Evolutionary conservation across 2,329 filamentous ascomycete species (phyloP), one percentile per base, ranked within the genome.

Genomic region (Fusarium oxysporum): DNA sequence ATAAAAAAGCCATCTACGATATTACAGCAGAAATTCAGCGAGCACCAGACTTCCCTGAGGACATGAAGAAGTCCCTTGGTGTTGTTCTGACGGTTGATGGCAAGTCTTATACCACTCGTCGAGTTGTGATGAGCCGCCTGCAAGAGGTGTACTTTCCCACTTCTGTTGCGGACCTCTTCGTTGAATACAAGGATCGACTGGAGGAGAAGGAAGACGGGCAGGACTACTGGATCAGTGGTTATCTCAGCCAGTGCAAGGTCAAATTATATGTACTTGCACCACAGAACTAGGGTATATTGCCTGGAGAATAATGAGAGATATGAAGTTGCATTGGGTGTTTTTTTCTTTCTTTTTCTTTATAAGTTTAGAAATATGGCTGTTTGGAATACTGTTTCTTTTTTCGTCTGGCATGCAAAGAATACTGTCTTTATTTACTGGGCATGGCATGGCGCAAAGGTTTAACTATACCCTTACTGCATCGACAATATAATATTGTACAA

Each of bases 1-100:
- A 11, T 13, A 8, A 6, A 8, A 11, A 16, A 1, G 13, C 10
- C 11, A 32, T 32, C 2, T 5, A 3, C 5, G 45, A 48, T 8
- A 16, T 48, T 3, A 11, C 3, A 14, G 21, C 13, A 12, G 28
- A 16, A 19, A 9, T 50, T 10, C 21, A n/a, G 19, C 9, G 19
- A 19, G 23, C 23, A 9, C 25, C 33, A 10, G 33, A 41, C 25
- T 23, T 23, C 23, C 4, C 10, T 19, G 1, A 21, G 17, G 17
- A 17, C 1, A 8, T n/a, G 33, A 25, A 16, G 7, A 10, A 53
- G 33, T 54, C 16, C 50, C 11, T n/a, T 14, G 19, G 10, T 9
- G 13, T 28, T 2, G 7, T 28, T 28, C 10, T 38, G 25, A 1
- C 13, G n/a, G 21, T 28, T 13, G 13, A 6, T 8, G 21, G 21